Percentiles rank a stretch among this genome's conserved stretches.
These are phyloP conservation scores for Magnolia kwangsiensis DNA, from an alignment of 164 flowering plant genomes.

Conservation along the genomic window DNA sequence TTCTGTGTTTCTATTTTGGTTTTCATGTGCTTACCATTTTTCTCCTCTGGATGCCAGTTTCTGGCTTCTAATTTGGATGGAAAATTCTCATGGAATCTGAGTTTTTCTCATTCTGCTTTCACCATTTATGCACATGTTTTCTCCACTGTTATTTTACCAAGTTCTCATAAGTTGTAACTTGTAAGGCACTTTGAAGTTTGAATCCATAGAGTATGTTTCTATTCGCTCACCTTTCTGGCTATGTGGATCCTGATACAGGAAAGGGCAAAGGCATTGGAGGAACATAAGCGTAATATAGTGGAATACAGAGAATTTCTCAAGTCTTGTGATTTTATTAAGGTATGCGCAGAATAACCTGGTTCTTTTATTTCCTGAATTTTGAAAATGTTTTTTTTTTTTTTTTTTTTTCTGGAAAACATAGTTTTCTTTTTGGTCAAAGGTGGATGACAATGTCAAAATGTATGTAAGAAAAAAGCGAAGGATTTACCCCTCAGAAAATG, in stretches of 20 bases:
- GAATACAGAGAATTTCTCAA: slow-evolving; percentile 79
- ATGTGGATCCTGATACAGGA: slow-evolving; percentile 49
- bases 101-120: background rate
- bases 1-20: no score
- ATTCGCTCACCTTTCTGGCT: background rate
- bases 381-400: background rate
- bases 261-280: slow-evolving; percentile 79
- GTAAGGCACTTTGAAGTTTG: background rate
- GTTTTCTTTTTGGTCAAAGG: no score
- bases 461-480: no score
- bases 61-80: no score
- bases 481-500: no score
- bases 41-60: no score
- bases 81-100: background rate
- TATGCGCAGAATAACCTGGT: slow-evolving; percentile 12
- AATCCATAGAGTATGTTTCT: background rate
- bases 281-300: slow-evolving; percentile 52
- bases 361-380: background rate
- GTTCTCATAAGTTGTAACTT: background rate
- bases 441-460: no score
- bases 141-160: background rate
- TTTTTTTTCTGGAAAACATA: background rate
- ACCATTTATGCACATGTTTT: background rate
- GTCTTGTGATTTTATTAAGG: slow-evolving; percentile 90
- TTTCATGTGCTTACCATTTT: no score